Base-by-base conservation (phyloP, 2,329 filamentous ascomycete genomes). In the Eurotiales sp. region DNA sequence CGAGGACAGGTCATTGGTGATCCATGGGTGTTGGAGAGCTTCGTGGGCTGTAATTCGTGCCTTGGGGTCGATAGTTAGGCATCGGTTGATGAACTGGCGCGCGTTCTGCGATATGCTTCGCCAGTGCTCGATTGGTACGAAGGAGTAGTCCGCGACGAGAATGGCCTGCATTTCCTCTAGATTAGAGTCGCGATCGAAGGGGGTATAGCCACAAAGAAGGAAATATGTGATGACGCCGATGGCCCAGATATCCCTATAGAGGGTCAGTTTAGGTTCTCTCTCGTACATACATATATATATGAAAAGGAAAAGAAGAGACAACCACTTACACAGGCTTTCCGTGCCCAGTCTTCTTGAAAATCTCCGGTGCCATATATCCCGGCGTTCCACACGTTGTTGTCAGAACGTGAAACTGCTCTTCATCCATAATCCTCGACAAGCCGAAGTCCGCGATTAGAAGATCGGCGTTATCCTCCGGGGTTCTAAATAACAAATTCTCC, bases 101-200 rank as follows among this genome's bases (percentile, higher is more conserved):
- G 92, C 88, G 44, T 84, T 81, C 47, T 85, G 79, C 21, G 90
- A 95, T 56, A 99, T 92, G 55, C 89, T 90, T 56, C 91, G 87
- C 93, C 93, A 99, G 78, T 97, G 97, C 68, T 96, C 92, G 55
- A 88, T 74, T 1, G 93, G 93, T 3, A 89, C 92, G 72, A 97
- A 99, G 65, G 84, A 88, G 77, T 97, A 99, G 75, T 97, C 92
- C 54, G 93, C 93, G 56, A 90, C 88, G 51, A 97, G 83, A 66
- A 99, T 99, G 61, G 93, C 93, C 75, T 97, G 92, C 92, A 99
- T 97, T 75, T 99, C 93, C 75, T 99, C 93, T 64, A 97, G 85
- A 72, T 99, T 96, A 61, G 85, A 92, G 71, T 97, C 93, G 51
- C 93, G 87, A 72, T 99, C 93, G 69, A 99, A 99, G 11, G 93